Base-by-base conservation (phyloP, 306 rosid species). In the Alnus rubra region DNA sequence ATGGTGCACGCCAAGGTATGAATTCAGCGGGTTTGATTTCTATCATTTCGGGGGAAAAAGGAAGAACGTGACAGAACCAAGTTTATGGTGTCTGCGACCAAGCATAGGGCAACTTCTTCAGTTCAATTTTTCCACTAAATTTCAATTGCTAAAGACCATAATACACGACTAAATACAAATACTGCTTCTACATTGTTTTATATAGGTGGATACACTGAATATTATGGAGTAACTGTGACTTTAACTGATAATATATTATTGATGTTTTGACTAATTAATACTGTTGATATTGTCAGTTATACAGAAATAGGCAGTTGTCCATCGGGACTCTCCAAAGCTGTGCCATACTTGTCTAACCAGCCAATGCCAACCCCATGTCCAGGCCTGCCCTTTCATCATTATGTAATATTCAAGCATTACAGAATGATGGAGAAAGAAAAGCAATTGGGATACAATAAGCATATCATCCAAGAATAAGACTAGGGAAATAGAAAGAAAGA, bases 401-500 rank as follows among this genome's bases (percentile, higher is more conserved):
- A 39, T 67, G 72, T n/a, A 39, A 67, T 16, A 67, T 67, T 18
- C 72, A 67, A 18, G 51, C 23, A 39, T 16, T 18, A 42, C 7
- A 67, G 8, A 18, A n/a, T 67, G 72, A 18, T 9, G n/a, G 31
- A 67, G 28, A 67, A 39, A 35, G 70, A 64, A 37, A 64, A 35
- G 47, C 2, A 15, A 33, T 64, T 35, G 5, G 11, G 2, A 39
- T 4, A 39, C 15, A 9, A 9, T 59, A 3, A n/a, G 19, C 3
- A 0, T 19, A 14, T 56, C 14, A 8, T 54, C 7, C 50, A 64
- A 39, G 59, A 52, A 35, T 39, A 30, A 30, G 11, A 65, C 28
- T 54, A 47, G 15, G n/a, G 2, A 49, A 65, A 80, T 30, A 33
- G 12, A 80, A 14, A 15, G 8, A n/a, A 44, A 69, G 62, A 79